Evolutionary conservation across 2,329 filamentous ascomycete genomes (phyloP).

Genomic region (Helotiales sp.): DNA sequence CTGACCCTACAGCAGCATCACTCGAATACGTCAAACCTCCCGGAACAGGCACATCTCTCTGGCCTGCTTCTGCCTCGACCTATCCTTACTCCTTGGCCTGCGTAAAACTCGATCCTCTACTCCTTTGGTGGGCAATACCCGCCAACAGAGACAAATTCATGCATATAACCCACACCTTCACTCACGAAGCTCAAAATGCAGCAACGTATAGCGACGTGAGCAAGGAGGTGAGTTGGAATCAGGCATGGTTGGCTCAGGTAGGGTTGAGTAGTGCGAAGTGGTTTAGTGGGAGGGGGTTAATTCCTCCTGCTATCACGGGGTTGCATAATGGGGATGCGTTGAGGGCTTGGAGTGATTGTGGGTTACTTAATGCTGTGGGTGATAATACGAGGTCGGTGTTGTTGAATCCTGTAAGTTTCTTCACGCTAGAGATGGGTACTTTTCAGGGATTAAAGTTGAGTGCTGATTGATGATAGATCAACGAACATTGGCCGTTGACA

Average conservation of each 20-base stretch:
- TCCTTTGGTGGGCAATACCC: slow-evolving; percentile 47
- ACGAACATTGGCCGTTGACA: slow-evolving; percentile 54
- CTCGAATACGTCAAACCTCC: slow-evolving; percentile 46
- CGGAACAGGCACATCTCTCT: slow-evolving; percentile 48
- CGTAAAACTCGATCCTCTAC: slow-evolving; percentile 47
- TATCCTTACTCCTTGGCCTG: slow-evolving; percentile 37
- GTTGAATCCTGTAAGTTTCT: slow-evolving; percentile 43
- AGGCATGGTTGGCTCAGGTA: slow-evolving; percentile 54
- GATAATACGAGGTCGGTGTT: slow-evolving; percentile 59
- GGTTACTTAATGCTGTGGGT: slow-evolving; percentile 57
- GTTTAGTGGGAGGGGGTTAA: slow-evolving; percentile 54
- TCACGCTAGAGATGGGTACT: too few relatives aligned
- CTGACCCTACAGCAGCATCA: slow-evolving; percentile 36
- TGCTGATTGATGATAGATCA: slow-evolving; percentile 11
- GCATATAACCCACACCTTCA: slow-evolving; percentile 61
- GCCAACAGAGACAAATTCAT: slow-evolving; percentile 53
- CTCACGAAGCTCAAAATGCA: slow-evolving; percentile 57
- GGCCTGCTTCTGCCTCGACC: slow-evolving; percentile 38
- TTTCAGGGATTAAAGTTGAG: neutral
- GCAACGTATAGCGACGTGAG: slow-evolving; percentile 55
- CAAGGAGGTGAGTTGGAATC: slow-evolving; percentile 60
- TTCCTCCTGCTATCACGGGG: slow-evolving; percentile 63
- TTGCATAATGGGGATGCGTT: slow-evolving; percentile 63
- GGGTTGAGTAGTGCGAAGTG: slow-evolving; percentile 45
- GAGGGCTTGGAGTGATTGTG: slow-evolving; percentile 56